These are phyloP conservation scores for Colletotrichum karsti DNA, from an alignment of 2,329 filamentous ascomycete genomes.

Conservation along the genomic window DNA sequence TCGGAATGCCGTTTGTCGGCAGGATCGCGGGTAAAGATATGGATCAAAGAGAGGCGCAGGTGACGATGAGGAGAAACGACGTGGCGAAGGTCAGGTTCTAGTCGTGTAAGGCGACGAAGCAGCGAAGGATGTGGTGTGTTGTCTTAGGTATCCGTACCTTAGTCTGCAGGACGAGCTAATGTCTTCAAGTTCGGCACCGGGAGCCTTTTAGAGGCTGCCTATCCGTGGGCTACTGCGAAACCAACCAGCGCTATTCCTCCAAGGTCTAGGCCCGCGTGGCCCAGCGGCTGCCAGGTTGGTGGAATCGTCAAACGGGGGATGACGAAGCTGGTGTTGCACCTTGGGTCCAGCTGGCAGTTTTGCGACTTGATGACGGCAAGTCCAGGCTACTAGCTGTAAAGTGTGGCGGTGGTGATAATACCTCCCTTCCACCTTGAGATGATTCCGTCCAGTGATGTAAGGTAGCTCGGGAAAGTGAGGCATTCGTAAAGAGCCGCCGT, in stretches of 20 bases:
- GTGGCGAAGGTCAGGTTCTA: constrained; percentile 19
- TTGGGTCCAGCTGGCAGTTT: constrained; percentile 6
- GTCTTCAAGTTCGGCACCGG: constrained; percentile 14
- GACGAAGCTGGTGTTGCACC: constrained; percentile 14
- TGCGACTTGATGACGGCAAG: background rate
- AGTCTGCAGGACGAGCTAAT: constrained; percentile 13
- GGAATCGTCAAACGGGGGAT: constrained; percentile 24
- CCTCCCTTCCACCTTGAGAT: background rate
- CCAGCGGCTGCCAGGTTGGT: constrained; percentile 6
- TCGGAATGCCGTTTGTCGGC: background rate
- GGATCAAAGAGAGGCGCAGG: constrained; percentile 1
- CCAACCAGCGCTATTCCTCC: constrained; percentile 21
- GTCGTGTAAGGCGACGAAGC: background rate
- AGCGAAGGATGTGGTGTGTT: constrained; percentile 6
- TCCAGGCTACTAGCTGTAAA: background rate
- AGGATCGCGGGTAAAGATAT: background rate
- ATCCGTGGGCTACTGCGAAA: constrained; percentile 13
- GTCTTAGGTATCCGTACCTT: constrained; percentile 7
- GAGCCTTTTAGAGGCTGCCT: constrained; percentile 19
- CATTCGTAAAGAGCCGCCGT: constrained; percentile 6
- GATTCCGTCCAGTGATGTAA: no score
- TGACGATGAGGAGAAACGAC: constrained; percentile 17
- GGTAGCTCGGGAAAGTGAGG: no score
- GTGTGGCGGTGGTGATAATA: background rate
- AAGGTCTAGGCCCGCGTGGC: constrained; percentile 19